These are phyloP conservation scores for Ogataea ramenticola DNA, from an alignment of 805 yeast species.

Conservation along the genomic window DNA sequence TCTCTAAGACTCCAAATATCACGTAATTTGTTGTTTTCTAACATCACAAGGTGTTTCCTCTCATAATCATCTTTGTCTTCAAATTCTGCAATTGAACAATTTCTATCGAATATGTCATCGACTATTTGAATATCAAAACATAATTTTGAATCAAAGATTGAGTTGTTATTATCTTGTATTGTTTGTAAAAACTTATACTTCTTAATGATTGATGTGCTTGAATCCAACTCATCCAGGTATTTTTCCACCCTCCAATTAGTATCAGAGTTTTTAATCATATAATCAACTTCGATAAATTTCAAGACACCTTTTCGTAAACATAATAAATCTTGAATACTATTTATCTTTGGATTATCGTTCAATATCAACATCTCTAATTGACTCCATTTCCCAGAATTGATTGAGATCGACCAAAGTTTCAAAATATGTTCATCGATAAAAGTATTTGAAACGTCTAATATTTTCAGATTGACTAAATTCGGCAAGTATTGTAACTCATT, in stretches of 20 bases:
- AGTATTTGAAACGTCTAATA: conserved; percentile 3
- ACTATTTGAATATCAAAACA: not conserved
- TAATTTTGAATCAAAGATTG: too few species aligned
- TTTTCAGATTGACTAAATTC: conserved; percentile 1
- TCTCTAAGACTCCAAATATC: not conserved
- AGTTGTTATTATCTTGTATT: too few species aligned
- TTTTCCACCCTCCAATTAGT: not conserved
- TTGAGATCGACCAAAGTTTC: conserved; percentile 19
- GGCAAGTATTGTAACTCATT: conserved; percentile 3
- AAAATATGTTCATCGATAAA: conserved; percentile 12
- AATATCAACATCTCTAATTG: conserved; percentile 3
- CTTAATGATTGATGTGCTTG: too few species aligned
- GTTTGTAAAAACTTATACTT: too few species aligned
- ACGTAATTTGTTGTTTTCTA: not conserved
- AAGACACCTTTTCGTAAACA: not conserved
- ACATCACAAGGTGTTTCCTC: too few species aligned
- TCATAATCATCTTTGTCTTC: too few species aligned
- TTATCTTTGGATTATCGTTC: not conserved
- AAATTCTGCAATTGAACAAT: too few species aligned
- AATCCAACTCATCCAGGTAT: not conserved
- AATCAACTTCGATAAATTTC: not conserved
- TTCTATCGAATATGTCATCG: not conserved
- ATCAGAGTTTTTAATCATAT: not conserved
- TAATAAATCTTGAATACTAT: not conserved
- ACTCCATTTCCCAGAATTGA: conserved; percentile 18